Base-by-base conservation (phyloP, 805 yeast genomes). In the Deakozyma indianensis region DNA sequence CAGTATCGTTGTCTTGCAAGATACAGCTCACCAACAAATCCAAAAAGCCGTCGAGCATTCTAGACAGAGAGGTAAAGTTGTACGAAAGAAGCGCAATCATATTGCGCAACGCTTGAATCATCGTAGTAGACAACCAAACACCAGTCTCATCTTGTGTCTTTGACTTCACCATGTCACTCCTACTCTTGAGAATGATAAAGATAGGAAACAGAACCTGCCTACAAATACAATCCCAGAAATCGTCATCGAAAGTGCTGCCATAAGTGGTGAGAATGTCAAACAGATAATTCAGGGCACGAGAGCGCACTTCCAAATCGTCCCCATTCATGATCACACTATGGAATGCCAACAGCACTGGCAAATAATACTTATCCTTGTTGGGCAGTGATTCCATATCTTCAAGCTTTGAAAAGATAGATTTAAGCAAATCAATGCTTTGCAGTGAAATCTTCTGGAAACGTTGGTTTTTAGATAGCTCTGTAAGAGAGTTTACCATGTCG, bases 1-100 rank as follows among this genome's bases (percentile, higher is more conserved):
- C 87, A 0, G 97, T 88, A 56, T 92, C 98, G 60, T 92, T 90
- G 55, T 88, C 96, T 62, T 92, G 98, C 55, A 95, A 86, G 43
- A 92, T 85, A 63, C 98, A 92, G 3, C 90, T 80, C 1, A 79
- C 78, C 47, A 92, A 64, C 44, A 94, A 69, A 18, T 77, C 77
- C 61, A 94, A 69, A 58, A 83, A 86, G 1, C 85, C 92, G 49
- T 78, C 83, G 44, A 90, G 68, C 74, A 83, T 76, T 38, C 75
- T 70, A 53, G 79, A 79, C 56, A 92, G 73, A 2, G 80, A 73
- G 38, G 75, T 83, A 60, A 88, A 92, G 63, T 83, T 90, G 51
- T 80, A 83, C 0, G 87, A 75, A 57, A 90, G 83, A 47, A 92
- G 67, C 0, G 83, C 79, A 54, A 90, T 80, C 79, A 87, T 75